Percentiles rank a stretch among this genome's conserved stretches.
phyloP scores from a whole-genome alignment of 2,329 filamentous ascomycete species.

The Chlorencoelia australis region DNA sequence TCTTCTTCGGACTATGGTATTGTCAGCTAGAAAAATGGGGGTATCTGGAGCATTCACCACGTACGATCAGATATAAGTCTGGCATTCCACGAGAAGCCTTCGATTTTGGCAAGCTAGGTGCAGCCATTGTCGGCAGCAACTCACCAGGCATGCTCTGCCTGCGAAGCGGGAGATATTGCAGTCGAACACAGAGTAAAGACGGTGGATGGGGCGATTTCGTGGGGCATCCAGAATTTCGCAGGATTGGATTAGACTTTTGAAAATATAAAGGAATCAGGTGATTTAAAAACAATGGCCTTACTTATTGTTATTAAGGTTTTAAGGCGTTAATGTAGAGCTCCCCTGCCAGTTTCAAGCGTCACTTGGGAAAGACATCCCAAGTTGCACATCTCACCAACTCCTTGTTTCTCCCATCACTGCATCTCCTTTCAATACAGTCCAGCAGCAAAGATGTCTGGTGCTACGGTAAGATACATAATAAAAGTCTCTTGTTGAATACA shows the following conservation, averaged over 20 bases:
- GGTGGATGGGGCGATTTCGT: neutral
- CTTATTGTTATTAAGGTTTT: too few species aligned
- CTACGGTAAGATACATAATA: slow-evolving; percentile 31
- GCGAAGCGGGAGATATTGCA: slow-evolving; percentile 14
- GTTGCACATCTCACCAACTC: neutral
- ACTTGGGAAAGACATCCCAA: slow-evolving; percentile 5
- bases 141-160: slow-evolving; percentile 29
- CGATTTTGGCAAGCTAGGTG: slow-evolving; percentile 19
- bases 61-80: slow-evolving; percentile 30
- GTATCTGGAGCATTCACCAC: slow-evolving; percentile 3
- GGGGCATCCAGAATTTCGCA: too few species aligned
- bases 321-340: neutral
- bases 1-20: slow-evolving; percentile 66
- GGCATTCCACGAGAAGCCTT: slow-evolving; percentile 23
- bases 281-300: too few species aligned
- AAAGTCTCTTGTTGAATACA: slow-evolving; percentile 5
- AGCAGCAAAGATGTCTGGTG: slow-evolving; percentile 40
- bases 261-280: too few species aligned
- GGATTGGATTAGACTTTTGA: too few species aligned
- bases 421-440: neutral
- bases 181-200: slow-evolving; percentile 13
- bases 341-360: neutral
- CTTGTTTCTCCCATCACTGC: neutral
- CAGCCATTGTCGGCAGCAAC: slow-evolving; percentile 27
- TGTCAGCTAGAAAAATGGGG: slow-evolving; percentile 11